Evolutionary conservation across 306 rosid genomes (phyloP).

Genomic region (Fagus sylvatica): DNA sequence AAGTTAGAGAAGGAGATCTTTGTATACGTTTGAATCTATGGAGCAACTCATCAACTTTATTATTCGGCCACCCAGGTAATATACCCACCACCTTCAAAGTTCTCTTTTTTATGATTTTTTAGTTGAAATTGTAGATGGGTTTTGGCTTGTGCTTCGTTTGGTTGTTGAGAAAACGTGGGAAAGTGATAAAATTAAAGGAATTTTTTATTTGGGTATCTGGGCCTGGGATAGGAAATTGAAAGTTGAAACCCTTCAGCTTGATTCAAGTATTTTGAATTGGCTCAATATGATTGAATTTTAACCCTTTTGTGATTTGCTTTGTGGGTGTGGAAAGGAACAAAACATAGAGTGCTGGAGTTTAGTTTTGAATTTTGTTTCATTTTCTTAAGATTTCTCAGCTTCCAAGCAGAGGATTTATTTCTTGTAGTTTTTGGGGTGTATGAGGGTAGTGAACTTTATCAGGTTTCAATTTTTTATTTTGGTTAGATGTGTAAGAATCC

Average conservation of each 20-base stretch:
- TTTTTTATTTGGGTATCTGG: background rate
- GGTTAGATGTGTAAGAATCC: background rate
- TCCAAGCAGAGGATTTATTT: background rate
- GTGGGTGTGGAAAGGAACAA: background rate
- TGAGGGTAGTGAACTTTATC: background rate
- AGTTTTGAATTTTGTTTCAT: background rate
- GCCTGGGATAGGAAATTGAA: conserved; percentile 12
- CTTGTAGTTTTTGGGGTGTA: background rate
- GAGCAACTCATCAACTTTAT: conserved; percentile 68
- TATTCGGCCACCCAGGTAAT: conserved; percentile 63
- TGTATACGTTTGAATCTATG: conserved; percentile 45
- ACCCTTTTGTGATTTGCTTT: background rate
- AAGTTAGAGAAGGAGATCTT: conserved; percentile 19
- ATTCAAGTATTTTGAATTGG: conserved; percentile 15
- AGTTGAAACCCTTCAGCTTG: conserved; percentile 2
- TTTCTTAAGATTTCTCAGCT: background rate
- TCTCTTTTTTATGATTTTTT: background rate
- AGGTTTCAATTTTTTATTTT: background rate
- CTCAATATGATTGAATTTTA: background rate
- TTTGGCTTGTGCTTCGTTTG: conserved; percentile 12
- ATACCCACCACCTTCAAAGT: background rate
- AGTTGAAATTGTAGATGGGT: conserved; percentile 22
- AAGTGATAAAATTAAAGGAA: conserved; percentile 1
- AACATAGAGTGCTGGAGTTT: background rate
- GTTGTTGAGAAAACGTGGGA: conserved; percentile 13